Percentiles rank a stretch among this genome's conserved stretches.
phyloP scores from a whole-genome alignment of 164 flowering plant genomes.

The Paratinospora sagittata region DNA sequence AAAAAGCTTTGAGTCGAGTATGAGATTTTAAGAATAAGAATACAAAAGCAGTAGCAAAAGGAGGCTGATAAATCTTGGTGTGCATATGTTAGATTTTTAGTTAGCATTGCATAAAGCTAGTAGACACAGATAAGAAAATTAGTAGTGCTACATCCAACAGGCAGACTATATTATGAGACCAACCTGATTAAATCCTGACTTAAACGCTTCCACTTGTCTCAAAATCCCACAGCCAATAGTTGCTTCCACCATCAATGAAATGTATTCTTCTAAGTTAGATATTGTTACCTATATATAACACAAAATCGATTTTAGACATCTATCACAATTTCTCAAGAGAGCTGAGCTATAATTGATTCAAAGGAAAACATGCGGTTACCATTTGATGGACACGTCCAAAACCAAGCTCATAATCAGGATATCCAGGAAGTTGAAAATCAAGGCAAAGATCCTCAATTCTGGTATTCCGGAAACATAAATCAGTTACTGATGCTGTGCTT shows the following conservation, averaged over 20 bases:
- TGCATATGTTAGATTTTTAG: no score
- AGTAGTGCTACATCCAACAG: no score
- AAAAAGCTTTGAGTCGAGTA: no score
- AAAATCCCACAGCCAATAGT: conserved; percentile 62
- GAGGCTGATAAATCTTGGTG: no score
- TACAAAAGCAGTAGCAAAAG: no score
- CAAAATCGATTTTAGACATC: conserved; percentile 1
- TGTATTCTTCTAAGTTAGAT: conserved; percentile 69
- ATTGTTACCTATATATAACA: conserved; percentile 48
- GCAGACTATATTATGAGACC: no score
- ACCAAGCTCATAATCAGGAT: conserved; percentile 59
- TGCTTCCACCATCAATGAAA: conserved; percentile 67
- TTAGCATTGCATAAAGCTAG: no score
- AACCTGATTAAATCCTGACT: conserved; percentile 91
- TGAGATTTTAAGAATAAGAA: no score
- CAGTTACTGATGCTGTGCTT: conserved; percentile 16
- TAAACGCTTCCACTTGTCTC: conserved; percentile 90
- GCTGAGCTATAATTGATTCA: no score
- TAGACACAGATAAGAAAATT: no score
- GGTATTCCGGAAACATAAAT: conserved; percentile 36
- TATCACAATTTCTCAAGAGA: background rate
- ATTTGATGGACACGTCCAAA: conserved; percentile 32
- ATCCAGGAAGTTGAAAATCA: conserved; percentile 91
- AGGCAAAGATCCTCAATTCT: conserved; percentile 82
- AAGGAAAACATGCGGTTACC: conserved; percentile 33